A percentile compares a stretch with the other conserved stretches of the same genome.
These are phyloP conservation scores for Beauveria pseudobassiana DNA, from an alignment of 2,329 filamentous ascomycete genomes.

Conservation along the genomic window DNA sequence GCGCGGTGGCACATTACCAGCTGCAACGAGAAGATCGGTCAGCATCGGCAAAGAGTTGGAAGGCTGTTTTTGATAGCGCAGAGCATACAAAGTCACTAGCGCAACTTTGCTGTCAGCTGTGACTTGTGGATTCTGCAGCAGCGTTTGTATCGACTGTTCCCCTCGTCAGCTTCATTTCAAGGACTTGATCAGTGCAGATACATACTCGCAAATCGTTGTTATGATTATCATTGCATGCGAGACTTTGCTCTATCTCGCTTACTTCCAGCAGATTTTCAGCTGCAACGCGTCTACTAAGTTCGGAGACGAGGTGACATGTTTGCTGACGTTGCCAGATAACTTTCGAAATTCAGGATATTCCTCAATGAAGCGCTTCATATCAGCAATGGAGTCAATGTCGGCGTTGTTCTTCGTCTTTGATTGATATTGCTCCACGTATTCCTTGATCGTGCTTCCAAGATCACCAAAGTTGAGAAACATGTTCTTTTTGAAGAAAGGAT, in stretches of 20 bases:
- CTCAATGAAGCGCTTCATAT: conserved; percentile 99
- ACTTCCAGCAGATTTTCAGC: conserved; percentile 88
- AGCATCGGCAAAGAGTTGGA: conserved; percentile 79
- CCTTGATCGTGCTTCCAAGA: conserved; percentile 90
- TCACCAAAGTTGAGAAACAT: conserved; percentile 99
- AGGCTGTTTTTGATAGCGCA: conserved; percentile 83
- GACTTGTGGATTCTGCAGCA: conserved; percentile 75
- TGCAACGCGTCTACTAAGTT: conserved; percentile 81
- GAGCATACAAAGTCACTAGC: conserved; percentile 86
- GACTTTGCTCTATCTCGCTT: conserved; percentile 91
- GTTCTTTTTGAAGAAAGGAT: conserved; percentile 98
- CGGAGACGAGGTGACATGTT: conserved; percentile 96
- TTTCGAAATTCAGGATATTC: conserved; percentile 98
- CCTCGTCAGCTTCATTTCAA: neutral
- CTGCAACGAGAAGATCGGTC: conserved; percentile 75
- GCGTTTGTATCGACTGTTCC: conserved; percentile 66
- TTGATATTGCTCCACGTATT: conserved; percentile 97
- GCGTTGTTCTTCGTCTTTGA: conserved; percentile 94
- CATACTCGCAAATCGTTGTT: conserved; percentile 78
- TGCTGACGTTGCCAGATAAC: conserved; percentile 94
- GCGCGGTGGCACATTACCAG: conserved; percentile 69
- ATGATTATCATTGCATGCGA: conserved; percentile 96
- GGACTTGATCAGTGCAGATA: neutral
- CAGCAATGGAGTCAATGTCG: conserved; percentile 92
- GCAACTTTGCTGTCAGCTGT: conserved; percentile 78